Evolutionary conservation across 257 asterid species (phyloP).

Genomic region (Solanum okadae): DNA sequence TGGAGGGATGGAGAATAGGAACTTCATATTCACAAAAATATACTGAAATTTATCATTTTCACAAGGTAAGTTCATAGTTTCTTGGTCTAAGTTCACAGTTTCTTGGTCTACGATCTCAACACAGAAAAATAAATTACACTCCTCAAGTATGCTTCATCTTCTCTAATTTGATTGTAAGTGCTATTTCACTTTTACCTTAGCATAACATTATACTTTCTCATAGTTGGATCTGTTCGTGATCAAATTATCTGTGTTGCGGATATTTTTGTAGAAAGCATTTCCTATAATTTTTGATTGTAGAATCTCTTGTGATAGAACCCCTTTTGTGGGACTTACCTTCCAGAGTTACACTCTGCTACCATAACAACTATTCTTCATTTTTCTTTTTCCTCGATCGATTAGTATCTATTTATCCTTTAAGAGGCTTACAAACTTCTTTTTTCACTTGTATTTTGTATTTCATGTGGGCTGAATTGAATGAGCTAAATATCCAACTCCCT

Average conservation of each 20-base stretch:
- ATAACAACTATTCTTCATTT: no score
- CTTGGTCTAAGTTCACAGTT: no score
- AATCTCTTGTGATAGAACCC: neutral
- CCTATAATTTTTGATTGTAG: no score
- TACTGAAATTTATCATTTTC: no score
- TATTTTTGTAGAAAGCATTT: neutral
- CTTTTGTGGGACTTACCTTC: no score
- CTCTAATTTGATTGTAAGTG: neutral
- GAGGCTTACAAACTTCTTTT: neutral
- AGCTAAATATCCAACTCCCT: neutral
- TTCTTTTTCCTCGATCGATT: neutral
- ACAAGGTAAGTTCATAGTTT: neutral
- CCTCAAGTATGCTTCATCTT: neutral
- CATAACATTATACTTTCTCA: neutral
- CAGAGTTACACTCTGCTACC: no score
- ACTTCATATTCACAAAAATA: no score
- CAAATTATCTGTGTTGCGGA: neutral
- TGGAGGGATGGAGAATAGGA: no score
- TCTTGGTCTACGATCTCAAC: neutral
- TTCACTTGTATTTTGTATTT: no score
- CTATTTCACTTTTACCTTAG: neutral
- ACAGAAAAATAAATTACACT: neutral
- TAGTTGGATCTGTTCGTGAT: neutral
- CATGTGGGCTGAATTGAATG: neutral
- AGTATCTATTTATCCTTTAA: no score